Percentiles rank a stretch among this genome's conserved stretches.
These are phyloP conservation scores for Dictyostelium brefeldianum DNA, from an alignment of 78 protist species.

Conservation along the genomic window DNA sequence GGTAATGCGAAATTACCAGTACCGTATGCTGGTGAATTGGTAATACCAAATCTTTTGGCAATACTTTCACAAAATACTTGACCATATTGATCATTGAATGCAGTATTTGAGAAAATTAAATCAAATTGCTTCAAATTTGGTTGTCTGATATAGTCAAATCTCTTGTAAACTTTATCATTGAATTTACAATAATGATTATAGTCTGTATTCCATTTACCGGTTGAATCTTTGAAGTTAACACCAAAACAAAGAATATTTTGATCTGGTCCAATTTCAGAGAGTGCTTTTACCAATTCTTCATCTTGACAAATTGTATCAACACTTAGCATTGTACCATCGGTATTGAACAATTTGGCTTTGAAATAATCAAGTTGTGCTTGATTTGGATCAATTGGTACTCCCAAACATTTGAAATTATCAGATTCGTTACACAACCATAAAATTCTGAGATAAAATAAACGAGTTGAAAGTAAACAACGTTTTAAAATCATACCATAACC, in stretches of 20 bases:
- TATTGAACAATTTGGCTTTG: background rate
- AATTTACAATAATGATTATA: constrained; percentile 7
- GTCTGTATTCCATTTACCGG: constrained; percentile 24
- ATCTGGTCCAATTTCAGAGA: constrained; percentile 63
- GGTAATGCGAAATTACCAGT: background rate
- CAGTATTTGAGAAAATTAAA: constrained; percentile 44
- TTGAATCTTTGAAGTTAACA: constrained; percentile 5
- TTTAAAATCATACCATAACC: constrained; percentile 56
- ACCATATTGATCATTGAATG: constrained; percentile 20
- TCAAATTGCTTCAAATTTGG: constrained; percentile 22
- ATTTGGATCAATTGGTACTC: constrained; percentile 45
- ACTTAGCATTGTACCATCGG: constrained; percentile 6
- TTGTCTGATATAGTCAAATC: constrained; percentile 45
- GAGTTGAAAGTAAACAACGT: constrained; percentile 24
- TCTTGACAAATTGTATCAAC: constrained; percentile 32
- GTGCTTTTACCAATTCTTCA: background rate
- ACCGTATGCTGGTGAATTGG: background rate
- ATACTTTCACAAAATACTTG: background rate
- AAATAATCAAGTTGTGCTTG: background rate
- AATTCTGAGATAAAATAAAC: constrained; percentile 27
- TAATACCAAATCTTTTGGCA: constrained; percentile 15
- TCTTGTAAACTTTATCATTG: constrained; percentile 14
- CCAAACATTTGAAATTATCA: constrained; percentile 9
- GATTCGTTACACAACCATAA: constrained; percentile 17
- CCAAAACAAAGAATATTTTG: constrained; percentile 41